phyloP scores from a whole-genome alignment of 257 asterid genomes.

The Nicotiana knightiana region DNA sequence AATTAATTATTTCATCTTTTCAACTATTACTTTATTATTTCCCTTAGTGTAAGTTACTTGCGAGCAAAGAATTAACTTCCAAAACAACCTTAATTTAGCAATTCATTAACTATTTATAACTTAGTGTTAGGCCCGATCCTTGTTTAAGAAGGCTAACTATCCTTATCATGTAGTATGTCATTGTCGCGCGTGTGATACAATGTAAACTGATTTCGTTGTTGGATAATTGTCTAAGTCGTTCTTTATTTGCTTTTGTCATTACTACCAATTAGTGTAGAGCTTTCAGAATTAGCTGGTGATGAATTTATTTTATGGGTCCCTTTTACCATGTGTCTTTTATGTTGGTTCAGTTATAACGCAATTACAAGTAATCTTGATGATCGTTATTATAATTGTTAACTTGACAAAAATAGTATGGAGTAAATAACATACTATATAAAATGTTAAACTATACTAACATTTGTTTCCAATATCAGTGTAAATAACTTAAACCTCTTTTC shows the following conservation, averaged over 20 bases:
- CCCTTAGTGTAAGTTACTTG: slow-evolving; percentile 3
- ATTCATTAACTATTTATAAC: background rate
- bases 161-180: background rate
- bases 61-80: background rate
- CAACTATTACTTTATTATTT: slow-evolving; percentile 2
- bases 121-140: slow-evolving; percentile 1
- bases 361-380: too few relatives aligned
- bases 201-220: background rate
- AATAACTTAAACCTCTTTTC: too few relatives aligned
- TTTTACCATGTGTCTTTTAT: background rate
- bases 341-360: background rate
- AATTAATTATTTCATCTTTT: background rate
- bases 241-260: slow-evolving; percentile 1
- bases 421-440: too few relatives aligned
- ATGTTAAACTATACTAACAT: too few relatives aligned
- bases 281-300: background rate
- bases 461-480: too few relatives aligned
- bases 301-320: background rate
- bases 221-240: slow-evolving; percentile 1
- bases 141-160: background rate
- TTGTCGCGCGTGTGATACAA: background rate
- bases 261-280: background rate
- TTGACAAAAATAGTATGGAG: too few relatives aligned
- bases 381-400: too few relatives aligned
- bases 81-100: background rate